A percentile compares a stretch with the other conserved stretches of the same genome.
phyloP scores from a whole-genome alignment of 2,329 filamentous ascomycete genomes.

The Leptographium lundbergii region DNA sequence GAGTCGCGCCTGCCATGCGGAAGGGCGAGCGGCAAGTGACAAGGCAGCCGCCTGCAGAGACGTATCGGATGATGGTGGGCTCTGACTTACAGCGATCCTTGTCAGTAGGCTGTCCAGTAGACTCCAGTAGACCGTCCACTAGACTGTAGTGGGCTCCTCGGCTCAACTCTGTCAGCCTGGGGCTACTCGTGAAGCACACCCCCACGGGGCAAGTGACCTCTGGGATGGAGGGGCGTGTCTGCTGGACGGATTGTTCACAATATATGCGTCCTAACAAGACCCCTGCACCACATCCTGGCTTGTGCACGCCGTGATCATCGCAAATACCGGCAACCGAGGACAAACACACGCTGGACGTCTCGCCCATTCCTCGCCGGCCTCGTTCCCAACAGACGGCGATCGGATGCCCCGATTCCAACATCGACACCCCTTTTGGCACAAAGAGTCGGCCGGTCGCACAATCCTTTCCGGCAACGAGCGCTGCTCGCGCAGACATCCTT shows the following conservation, averaged over 20 bases:
- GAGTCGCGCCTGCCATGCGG: neutral
- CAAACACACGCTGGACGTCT: neutral
- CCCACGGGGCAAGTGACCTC: neutral
- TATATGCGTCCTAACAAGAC: neutral
- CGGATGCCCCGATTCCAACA: neutral
- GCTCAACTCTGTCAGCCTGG: too few relatives aligned
- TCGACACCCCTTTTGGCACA: neutral
- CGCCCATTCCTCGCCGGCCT: neutral
- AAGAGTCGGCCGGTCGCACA: neutral
- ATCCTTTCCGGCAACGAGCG: neutral
- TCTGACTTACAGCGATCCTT: neutral
- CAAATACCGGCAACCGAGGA: too few relatives aligned
- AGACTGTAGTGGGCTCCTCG: too few relatives aligned
- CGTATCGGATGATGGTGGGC: too few relatives aligned
- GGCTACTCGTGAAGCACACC: too few relatives aligned
- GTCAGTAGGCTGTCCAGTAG: too few relatives aligned
- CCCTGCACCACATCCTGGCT: neutral
- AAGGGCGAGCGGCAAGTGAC: neutral
- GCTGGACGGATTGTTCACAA: neutral
- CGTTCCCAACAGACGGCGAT: neutral
- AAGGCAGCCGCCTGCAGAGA: too few relatives aligned
- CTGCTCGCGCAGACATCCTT: neutral
- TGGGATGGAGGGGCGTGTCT: neutral
- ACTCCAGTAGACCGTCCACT: too few relatives aligned
- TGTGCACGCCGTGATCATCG: neutral